Evolutionary conservation across 306 rosid genomes (phyloP).

Genomic region (Lagenaria siceraria): DNA sequence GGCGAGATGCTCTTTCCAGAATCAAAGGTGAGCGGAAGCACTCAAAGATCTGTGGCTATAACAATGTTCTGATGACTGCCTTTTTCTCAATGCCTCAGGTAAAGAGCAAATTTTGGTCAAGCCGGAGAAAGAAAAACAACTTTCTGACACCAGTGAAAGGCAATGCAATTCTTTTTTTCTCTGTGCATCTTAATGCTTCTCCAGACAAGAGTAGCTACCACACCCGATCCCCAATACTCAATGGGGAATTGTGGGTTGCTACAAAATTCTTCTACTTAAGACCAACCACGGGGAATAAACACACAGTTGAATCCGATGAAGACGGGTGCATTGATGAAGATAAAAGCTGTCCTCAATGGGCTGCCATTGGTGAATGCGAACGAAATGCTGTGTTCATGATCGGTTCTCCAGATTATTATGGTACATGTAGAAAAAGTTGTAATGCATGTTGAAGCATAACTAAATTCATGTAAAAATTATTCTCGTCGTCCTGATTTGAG

Average conservation of each 20-base stretch:
- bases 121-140: slow-evolving; percentile 24
- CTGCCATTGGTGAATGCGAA: slow-evolving; percentile 66
- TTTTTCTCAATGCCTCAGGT: slow-evolving; percentile 25
- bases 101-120: slow-evolving; percentile 26
- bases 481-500: slow-evolving; percentile 17
- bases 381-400: slow-evolving; percentile 72
- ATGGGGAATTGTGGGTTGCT: slow-evolving; percentile 69
- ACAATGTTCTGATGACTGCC: background rate
- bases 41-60: background rate
- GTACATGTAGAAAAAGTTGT: slow-evolving; percentile 87
- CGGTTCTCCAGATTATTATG: slow-evolving; percentile 83
- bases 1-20: slow-evolving; percentile 59
- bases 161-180: slow-evolving; percentile 66
- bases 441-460: slow-evolving; percentile 37
- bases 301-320: slow-evolving; percentile 17
- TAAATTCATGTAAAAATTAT: background rate
- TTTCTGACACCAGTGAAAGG: slow-evolving; percentile 58
- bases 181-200: slow-evolving; percentile 34
- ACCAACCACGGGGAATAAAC: slow-evolving; percentile 18
- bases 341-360: slow-evolving; percentile 53
- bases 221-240: slow-evolving; percentile 55
- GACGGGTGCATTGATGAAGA: slow-evolving; percentile 52
- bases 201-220: slow-evolving; percentile 54
- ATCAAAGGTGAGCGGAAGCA: slow-evolving; percentile 39
- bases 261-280: slow-evolving; percentile 40